These are phyloP conservation scores for Tolypocladium pustulatum DNA, from an alignment of 2,329 filamentous ascomycete species.

Conservation along the genomic window DNA sequence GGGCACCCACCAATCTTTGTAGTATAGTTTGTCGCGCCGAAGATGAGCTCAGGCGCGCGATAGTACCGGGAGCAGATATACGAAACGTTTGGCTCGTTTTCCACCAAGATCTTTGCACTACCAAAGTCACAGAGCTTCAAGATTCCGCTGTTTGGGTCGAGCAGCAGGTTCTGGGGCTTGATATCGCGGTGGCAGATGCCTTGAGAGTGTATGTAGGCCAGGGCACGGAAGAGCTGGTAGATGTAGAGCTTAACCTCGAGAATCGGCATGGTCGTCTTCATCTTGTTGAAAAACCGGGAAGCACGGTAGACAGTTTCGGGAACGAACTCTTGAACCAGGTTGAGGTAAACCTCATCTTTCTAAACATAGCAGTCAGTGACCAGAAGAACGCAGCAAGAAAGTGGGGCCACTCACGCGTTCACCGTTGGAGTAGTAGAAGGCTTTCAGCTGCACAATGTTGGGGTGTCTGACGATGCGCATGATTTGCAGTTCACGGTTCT, in stretches of 20 bases:
- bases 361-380: conserved; percentile 22
- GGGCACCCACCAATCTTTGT: conserved; percentile 89
- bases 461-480: conserved; percentile 99
- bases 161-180: conserved; percentile 93
- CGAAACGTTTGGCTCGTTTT: conserved; percentile 98
- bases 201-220: conserved; percentile 98
- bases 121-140: conserved; percentile 98
- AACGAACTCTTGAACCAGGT: conserved; percentile 95
- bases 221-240: conserved; percentile 95
- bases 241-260: conserved; percentile 99
- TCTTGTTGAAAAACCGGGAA: conserved; percentile 98
- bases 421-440: conserved; percentile 98
- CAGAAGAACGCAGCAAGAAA: not conserved
- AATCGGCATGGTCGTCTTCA: conserved; percentile 99
- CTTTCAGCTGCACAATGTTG: conserved; percentile 97
- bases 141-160: conserved; percentile 83
- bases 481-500: conserved; percentile 99
- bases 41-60: conserved; percentile 93
- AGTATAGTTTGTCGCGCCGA: conserved; percentile 97
- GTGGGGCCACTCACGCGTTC: conserved; percentile 62
- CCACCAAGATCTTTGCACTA: conserved; percentile 95
- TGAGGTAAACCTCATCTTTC: conserved; percentile 98
- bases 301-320: conserved; percentile 97
- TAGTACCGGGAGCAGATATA: conserved; percentile 99
- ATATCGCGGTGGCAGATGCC: conserved; percentile 99